Evolutionary conservation across 148 eudicot genomes (phyloP).

Genomic region (Polygonum maritimum): DNA sequence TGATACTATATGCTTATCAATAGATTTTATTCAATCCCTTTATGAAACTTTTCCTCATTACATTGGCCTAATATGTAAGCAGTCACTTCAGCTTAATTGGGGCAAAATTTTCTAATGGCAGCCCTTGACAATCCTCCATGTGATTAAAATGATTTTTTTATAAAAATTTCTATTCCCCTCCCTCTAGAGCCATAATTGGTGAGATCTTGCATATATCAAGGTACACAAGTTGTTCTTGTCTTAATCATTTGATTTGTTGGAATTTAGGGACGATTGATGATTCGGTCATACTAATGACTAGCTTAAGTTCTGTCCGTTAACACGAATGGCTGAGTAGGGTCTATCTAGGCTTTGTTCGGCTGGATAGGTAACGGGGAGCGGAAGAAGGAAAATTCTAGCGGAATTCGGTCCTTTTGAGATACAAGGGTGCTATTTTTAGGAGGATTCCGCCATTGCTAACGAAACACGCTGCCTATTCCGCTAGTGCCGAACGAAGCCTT

Average conservation of each 20-base stretch:
- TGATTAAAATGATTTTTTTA: neutral
- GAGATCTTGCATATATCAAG: neutral
- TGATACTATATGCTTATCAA: conserved; percentile 4
- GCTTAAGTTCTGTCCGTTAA: no score
- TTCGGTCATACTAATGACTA: no score
- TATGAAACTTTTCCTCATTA: neutral
- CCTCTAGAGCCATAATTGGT: neutral
- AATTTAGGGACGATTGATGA: neutral
- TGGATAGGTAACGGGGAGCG: no score
- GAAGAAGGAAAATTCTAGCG: no score
- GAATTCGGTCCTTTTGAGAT: no score
- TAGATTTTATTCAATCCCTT: conserved; percentile 3
- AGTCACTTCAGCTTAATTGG: neutral
- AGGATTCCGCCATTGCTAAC: no score
- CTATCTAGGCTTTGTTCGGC: no score
- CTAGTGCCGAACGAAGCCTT: no score
- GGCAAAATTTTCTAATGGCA: neutral
- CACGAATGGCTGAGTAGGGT: no score
- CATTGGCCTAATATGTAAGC: neutral
- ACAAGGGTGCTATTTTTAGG: no score
- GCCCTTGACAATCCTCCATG: conserved; percentile 8
- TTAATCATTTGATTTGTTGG: neutral
- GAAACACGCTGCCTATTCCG: no score
- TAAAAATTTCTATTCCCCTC: neutral
- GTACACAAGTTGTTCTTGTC: neutral